A percentile compares a stretch with the other conserved stretches of the same genome.
phyloP scores from a whole-genome alignment of 1,284 basidiomycete genomes.

The Trichosporon ovoides region DNA sequence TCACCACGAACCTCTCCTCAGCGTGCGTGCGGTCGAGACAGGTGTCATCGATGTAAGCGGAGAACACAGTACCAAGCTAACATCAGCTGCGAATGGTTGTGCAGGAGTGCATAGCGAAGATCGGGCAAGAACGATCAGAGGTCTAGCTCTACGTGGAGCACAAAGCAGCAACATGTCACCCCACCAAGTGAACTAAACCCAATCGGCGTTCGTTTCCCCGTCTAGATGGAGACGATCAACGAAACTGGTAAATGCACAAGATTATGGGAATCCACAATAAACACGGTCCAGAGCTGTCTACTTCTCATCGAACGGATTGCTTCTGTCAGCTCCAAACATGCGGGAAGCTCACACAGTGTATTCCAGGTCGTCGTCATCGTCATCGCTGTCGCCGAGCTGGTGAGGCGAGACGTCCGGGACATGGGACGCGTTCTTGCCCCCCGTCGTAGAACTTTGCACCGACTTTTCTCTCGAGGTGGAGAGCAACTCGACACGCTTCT shows the following conservation, averaged over 20 bases:
- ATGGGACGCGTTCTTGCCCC: constrained; percentile 31
- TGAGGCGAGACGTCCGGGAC: constrained; percentile 29
- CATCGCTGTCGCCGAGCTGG: constrained; percentile 41
- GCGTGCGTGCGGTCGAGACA: constrained; percentile 69
- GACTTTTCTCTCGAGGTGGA: constrained; percentile 24
- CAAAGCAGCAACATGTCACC: too few species aligned
- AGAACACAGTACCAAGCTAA: not conserved
- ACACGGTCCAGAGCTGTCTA: constrained; percentile 6
- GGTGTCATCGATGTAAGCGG: constrained; percentile 71
- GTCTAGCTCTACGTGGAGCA: not conserved
- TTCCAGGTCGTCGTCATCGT: constrained; percentile 44
- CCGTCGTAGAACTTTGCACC: constrained; percentile 13
- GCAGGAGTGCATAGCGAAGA: constrained; percentile 43
- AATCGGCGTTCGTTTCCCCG: too few species aligned
- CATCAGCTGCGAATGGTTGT: constrained; percentile 43
- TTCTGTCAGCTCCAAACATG: constrained; percentile 14
- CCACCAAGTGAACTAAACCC: too few species aligned
- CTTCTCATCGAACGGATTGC: constrained; percentile 47
- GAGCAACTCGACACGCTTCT: constrained; percentile 46
- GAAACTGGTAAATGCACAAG: not conserved
- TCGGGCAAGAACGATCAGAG: constrained; percentile 21
- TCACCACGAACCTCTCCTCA: constrained; percentile 53
- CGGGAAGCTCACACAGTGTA: constrained; percentile 43
- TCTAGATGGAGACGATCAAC: not conserved
- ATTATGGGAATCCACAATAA: not conserved